These are phyloP conservation scores for Colletotrichum musicola DNA, from an alignment of 2,329 filamentous ascomycete species.

Conservation along the genomic window DNA sequence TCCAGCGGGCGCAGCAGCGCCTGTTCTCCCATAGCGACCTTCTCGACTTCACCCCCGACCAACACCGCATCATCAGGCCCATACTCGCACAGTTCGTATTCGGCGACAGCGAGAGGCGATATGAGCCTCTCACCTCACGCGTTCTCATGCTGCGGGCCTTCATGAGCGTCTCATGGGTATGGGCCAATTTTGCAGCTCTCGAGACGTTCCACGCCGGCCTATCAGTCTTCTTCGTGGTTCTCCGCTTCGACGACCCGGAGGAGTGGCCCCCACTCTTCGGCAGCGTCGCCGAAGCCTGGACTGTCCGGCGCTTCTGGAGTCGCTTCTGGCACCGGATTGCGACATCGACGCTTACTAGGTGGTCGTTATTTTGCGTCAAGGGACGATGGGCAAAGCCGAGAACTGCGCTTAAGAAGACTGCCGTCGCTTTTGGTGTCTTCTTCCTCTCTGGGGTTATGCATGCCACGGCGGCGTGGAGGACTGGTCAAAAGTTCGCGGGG, in stretches of 20 bases:
- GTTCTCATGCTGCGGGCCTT: conserved; percentile 1
- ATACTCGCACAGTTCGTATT: background rate
- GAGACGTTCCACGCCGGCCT: background rate
- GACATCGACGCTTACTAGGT: conserved; percentile 12
- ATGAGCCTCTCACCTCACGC: background rate
- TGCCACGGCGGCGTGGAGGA: conserved; percentile 45
- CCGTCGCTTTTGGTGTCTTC: conserved; percentile 17
- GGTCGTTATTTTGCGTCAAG: background rate
- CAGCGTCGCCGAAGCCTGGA: conserved; percentile 18
- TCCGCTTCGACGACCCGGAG: conserved; percentile 15
- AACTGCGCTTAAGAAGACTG: background rate
- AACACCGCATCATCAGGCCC: conserved; percentile 6
- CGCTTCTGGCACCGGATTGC: conserved; percentile 35
- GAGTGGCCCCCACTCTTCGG: conserved; percentile 38
- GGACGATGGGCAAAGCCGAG: background rate
- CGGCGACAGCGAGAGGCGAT: background rate
- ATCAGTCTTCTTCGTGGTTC: background rate
- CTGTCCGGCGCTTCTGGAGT: conserved; percentile 33
- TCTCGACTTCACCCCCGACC: background rate
- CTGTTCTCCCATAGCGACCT: background rate
- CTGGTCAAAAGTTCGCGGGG: background rate
- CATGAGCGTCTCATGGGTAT: conserved; percentile 30
- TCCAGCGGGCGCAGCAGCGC: background rate
- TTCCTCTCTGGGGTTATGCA: conserved; percentile 59
- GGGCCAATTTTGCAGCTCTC: conserved; percentile 19